phyloP scores from a whole-genome alignment of 768 basidiomycete species.

The Albatrellus ellisii region DNA sequence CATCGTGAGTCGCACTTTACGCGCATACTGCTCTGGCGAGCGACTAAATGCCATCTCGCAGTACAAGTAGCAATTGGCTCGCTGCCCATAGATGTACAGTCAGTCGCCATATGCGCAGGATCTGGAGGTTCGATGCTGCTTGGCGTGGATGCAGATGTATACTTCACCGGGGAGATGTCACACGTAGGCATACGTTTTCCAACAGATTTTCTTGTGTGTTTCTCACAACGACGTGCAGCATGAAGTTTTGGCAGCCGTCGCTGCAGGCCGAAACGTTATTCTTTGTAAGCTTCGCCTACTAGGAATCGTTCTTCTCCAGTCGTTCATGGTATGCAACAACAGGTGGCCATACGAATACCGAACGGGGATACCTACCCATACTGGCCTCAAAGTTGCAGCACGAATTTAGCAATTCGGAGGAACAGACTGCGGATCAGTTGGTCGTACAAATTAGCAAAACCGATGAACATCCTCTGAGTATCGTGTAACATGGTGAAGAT shows the following conservation, averaged over 20 bases:
- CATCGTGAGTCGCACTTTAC: constrained; percentile 30
- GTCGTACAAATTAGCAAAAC: constrained; percentile 59
- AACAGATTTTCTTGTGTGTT: constrained; percentile 1
- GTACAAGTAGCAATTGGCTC: constrained; percentile 50
- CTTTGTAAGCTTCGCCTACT: constrained; percentile 44
- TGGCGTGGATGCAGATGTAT: constrained; percentile 68
- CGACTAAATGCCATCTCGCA: constrained; percentile 16
- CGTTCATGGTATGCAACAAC: constrained; percentile 6
- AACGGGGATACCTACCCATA: constrained; percentile 79
- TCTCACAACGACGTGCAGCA: constrained; percentile 38
- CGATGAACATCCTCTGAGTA: constrained; percentile 64
- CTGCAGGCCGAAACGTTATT: constrained; percentile 65
- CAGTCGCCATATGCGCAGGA: constrained; percentile 86
- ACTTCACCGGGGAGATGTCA: constrained; percentile 86
- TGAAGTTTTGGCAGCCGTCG: constrained; percentile 73
- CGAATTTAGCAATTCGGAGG: constrained; percentile 33
- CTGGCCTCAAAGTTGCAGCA: constrained; percentile 49
- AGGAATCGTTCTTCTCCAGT: not conserved
- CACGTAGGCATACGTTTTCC: constrained; percentile 41
- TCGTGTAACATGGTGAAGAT: constrained; percentile 39
- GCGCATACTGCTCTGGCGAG: constrained; percentile 4
- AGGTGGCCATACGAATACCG: constrained; percentile 93
- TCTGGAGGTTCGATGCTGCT: constrained; percentile 70
- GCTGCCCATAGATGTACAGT: constrained; percentile 23
- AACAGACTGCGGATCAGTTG: constrained; percentile 19